phyloP scores from a whole-genome alignment of 2,329 filamentous ascomycete species.

The Colletotrichum liriopes region DNA sequence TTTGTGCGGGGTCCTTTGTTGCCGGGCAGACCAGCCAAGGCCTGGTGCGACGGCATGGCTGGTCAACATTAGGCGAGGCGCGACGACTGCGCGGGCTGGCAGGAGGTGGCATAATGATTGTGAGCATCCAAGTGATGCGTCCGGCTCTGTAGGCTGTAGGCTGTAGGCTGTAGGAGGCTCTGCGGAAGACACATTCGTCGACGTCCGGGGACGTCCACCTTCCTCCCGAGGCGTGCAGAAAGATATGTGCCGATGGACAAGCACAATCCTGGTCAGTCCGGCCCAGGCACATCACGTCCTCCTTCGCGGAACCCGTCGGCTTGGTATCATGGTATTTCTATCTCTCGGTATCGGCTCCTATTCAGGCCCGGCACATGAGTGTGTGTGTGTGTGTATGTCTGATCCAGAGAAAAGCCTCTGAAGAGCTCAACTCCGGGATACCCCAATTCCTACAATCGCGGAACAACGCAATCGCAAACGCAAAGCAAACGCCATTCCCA shows the following conservation, averaged over 20 bases:
- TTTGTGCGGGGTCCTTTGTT: slow-evolving; percentile 30
- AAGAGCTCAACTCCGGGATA: slow-evolving; percentile 36
- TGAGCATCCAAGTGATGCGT: too few relatives aligned
- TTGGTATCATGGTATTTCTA: slow-evolving; percentile 32
- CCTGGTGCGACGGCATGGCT: slow-evolving; percentile 12
- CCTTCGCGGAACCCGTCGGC: neutral
- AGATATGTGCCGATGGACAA: neutral
- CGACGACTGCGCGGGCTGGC: neutral
- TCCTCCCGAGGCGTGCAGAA: neutral
- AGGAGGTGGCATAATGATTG: neutral
- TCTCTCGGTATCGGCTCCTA: slow-evolving; percentile 28
- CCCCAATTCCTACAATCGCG: slow-evolving; percentile 40
- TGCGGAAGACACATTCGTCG: neutral
- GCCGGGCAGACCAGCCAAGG: slow-evolving; percentile 23
- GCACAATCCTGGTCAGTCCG: neutral
- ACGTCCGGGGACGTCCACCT: too few relatives aligned
- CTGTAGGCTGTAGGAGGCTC: neutral
- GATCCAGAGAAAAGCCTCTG: slow-evolving; percentile 32
- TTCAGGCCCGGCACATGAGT: slow-evolving; percentile 10
- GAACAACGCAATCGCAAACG: slow-evolving; percentile 32
- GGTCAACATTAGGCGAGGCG: slow-evolving; percentile 10
- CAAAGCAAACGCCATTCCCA: slow-evolving; percentile 42
- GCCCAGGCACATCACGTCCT: neutral
- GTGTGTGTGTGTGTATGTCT: slow-evolving; percentile 8
- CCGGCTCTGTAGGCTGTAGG: neutral